A percentile compares a stretch with the other conserved stretches of the same genome.
These are phyloP conservation scores for Colletotrichum horii DNA, from an alignment of 2,329 filamentous ascomycete species.

Conservation along the genomic window DNA sequence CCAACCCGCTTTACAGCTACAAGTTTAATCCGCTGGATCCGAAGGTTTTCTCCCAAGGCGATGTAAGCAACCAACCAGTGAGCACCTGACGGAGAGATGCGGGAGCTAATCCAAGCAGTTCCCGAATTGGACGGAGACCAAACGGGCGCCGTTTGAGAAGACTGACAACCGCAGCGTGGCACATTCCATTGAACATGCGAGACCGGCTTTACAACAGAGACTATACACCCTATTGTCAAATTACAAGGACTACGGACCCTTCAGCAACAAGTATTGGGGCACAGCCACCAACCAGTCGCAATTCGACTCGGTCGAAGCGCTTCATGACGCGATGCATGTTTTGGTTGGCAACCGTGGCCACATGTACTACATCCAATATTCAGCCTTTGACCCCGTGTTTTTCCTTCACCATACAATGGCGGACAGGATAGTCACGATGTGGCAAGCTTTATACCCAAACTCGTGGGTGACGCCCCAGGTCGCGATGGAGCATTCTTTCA, in stretches of 20 bases:
- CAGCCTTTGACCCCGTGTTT: slow-evolving; percentile 81
- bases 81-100: not conserved
- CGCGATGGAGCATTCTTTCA: slow-evolving; percentile 65
- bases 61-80: slow-evolving; percentile 52
- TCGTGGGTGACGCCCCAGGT: slow-evolving; percentile 66
- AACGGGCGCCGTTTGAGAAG: slow-evolving; percentile 14
- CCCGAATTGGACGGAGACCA: slow-evolving; percentile 62
- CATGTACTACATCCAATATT: slow-evolving; percentile 73
- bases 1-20: slow-evolving; percentile 68
- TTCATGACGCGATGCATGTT: slow-evolving; percentile 69
- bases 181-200: slow-evolving; percentile 53
- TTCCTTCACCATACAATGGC: slow-evolving; percentile 79
- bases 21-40: slow-evolving; percentile 64
- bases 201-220: slow-evolving; percentile 60
- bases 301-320: slow-evolving; percentile 68
- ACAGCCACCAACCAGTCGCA: slow-evolving; percentile 47
- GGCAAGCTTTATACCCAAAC: slow-evolving; percentile 75
- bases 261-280: slow-evolving; percentile 73
- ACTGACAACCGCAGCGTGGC: slow-evolving; percentile 67
- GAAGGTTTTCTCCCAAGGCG: slow-evolving; percentile 61
- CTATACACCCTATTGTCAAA: slow-evolving; percentile 72
- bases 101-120: slow-evolving; percentile 45
- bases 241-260: slow-evolving; percentile 70
- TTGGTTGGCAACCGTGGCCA: slow-evolving; percentile 67
- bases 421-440: slow-evolving; percentile 77